Evolutionary conservation across 352 stramenopile species (phyloP), one percentile per base, ranked within the genome.

Genomic region (Phytophthora podocarpi): DNA sequence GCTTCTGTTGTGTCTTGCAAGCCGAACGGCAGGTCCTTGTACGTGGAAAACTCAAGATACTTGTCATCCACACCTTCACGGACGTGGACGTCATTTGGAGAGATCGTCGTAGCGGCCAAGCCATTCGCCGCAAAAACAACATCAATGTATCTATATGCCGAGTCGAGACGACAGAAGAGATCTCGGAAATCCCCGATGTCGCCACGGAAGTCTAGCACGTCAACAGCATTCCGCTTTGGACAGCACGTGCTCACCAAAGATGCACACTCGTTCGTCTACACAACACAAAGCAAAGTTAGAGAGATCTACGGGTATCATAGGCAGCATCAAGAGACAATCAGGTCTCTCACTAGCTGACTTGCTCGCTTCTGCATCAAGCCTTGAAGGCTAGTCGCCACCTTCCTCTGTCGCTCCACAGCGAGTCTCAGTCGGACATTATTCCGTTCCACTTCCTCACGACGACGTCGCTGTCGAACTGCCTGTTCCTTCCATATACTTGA

Each of bases 341-440:
- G 45, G 0, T n/a, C 8, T 12, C 8, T 28, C 24, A 68, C 57
- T 55, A 72, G 67, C 36, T 76, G 62, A 30, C 70, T 76, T 10
- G 56, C 51, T 57, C 67, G 36, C 49, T 76, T 76, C 30, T 70
- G 62, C 3, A 76, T 41, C 15, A 76, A 65, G 50, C 47, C 70
- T 47, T 76, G 56, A 4, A 76, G 43, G 3, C 62, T 54, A 45
- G 51, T 76, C 13, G 67, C 67, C 67, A 72, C 69, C 32, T 66
- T 63, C 5, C 60, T 65, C 36, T 76, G 71, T 23, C 72, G 70
- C 54, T 89, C 74, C 9, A 86, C 48, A 31, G 83, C 78, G 20
- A 74, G 54, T 47, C 76, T 77, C 2, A 89, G 66, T 9, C 72
- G 60, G 8, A 79, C 68, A 26, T 89, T 85, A 54, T 86, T 74